These are phyloP conservation scores for Rhodotorula sp. DNA, from an alignment of 1,284 basidiomycete species.

Conservation along the genomic window DNA sequence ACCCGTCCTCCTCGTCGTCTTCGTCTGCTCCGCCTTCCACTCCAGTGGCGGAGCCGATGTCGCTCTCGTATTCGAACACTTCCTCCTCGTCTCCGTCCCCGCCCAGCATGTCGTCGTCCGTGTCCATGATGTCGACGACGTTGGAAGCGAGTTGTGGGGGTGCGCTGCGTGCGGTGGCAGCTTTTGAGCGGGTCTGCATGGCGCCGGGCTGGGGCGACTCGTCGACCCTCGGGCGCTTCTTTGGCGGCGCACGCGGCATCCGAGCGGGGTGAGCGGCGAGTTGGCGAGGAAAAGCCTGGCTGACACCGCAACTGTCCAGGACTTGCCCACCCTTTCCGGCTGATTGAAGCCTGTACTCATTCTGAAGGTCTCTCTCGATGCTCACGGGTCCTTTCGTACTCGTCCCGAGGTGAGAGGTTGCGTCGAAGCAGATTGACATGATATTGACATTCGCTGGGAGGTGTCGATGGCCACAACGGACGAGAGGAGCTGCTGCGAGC, in stretches of 20 bases:
- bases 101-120: not conserved
- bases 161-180: not conserved
- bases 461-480: no score
- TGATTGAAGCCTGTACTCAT: no score
- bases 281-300: not conserved
- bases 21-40: not conserved
- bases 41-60: not conserved
- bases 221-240: slow-evolving; percentile 2
- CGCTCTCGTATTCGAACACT: slow-evolving; percentile 32
- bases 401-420: no score
- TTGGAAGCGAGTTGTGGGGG: not conserved
- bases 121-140: not conserved
- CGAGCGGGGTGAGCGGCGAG: not conserved
- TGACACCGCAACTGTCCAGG: not conserved
- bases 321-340: no score
- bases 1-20: not conserved
- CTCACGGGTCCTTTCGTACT: not conserved
- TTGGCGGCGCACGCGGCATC: slow-evolving; percentile 1
- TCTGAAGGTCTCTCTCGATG: not conserved
- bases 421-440: no score
- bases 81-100: slow-evolving; percentile 22
- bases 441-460: no score
- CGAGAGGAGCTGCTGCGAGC: no score
- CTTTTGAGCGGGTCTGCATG: no score
- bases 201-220: not conserved